Percentiles rank a stretch among this genome's conserved stretches.
Conservation (phyloP, 768 basidiomycete species). For the Xanthoconium stramineum region DNA sequence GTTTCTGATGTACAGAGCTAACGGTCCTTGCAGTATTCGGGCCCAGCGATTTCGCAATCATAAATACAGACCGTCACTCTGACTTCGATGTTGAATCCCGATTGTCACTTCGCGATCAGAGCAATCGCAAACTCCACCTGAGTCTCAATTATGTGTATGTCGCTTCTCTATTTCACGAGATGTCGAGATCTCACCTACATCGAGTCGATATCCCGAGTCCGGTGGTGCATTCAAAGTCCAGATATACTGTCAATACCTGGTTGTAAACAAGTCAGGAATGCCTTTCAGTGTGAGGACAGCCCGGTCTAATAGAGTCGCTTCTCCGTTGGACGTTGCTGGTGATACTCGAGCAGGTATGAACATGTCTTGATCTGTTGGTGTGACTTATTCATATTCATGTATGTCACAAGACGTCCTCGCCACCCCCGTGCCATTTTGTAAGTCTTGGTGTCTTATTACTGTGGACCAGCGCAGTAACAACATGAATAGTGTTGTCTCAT, state of each 20-base stretch:
- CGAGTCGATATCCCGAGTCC: slow-evolving; percentile 76
- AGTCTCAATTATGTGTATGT: slow-evolving; percentile 88
- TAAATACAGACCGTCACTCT: slow-evolving; percentile 89
- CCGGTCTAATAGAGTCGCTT: slow-evolving; percentile 57
- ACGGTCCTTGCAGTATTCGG: slow-evolving; percentile 61
- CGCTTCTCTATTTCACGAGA: background rate
- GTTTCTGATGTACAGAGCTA: background rate
- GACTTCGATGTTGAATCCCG: slow-evolving; percentile 81
- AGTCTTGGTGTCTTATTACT: slow-evolving; percentile 30
- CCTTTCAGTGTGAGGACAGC: slow-evolving; percentile 72
- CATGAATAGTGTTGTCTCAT: slow-evolving; percentile 76
- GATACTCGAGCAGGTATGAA: slow-evolving; percentile 58
- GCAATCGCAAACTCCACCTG: slow-evolving; percentile 74
- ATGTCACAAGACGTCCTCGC: slow-evolving; percentile 41
- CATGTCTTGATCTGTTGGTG: slow-evolving; percentile 11
- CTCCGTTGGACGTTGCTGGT: slow-evolving; percentile 81
- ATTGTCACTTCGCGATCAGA: slow-evolving; percentile 68
- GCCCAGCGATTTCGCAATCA: slow-evolving; percentile 95
- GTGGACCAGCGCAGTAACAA: slow-evolving; percentile 5
- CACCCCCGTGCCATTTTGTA: slow-evolving; percentile 75
- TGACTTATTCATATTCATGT: slow-evolving; percentile 2
- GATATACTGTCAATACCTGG: slow-evolving; percentile 84
- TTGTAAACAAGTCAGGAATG: slow-evolving; percentile 90
- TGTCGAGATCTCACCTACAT: slow-evolving; percentile 5
- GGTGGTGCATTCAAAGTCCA: slow-evolving; percentile 97